Base-by-base conservation (phyloP, 345 rosid species). In the Lagerstroemia speciosa region DNA sequence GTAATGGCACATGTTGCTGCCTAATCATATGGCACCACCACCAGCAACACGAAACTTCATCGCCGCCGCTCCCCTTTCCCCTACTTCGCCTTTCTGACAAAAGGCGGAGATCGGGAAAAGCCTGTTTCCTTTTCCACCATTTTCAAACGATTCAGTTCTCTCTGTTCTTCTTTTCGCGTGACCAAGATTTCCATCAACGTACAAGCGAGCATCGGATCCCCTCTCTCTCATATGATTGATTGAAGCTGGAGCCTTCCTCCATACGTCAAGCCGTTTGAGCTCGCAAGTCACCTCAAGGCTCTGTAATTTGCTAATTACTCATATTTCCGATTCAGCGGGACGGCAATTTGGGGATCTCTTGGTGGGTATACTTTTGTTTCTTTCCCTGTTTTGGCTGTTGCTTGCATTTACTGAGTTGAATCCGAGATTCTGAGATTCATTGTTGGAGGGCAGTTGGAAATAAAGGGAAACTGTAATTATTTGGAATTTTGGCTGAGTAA, bases 71-170 rank as follows among this genome's bases (percentile, higher is more conserved):
- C n/a, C 16, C 46, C 10, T 14, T 2, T 41, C 0, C 16, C 46
- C 46, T n/a, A n/a, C 14, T 41, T 41, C 46, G 46, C 16, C 46
- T 41, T 41, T 16, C 46, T 41, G 46, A 41, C 46, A 41, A 41
- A n/a, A 41, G 2, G 1, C 38, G 8, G 8, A 9, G 38, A 5
- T 36, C 38, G 38, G 38, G 38, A 48, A 19, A 48, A 53, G 60
- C 14, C 29, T 9, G 17, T 58, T 9, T 12, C 63, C 63, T 58
- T 58, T 29, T 58, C 31, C 63, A 29, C 20, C 33, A 10, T 10
- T 58, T 58, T 58, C 63, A 29, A 58, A 58, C 33, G 63, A 30
- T 58, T 58, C 63, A 58, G 19, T 58, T 58, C 33, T 27, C 60
- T 53, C 27, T 17, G 52, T 22, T 19, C 55, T 22, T 17, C 24